A percentile compares a stretch with the other conserved stretches of the same genome.
Evolutionary conservation across 768 basidiomycete genomes (phyloP).

Genomic region (Kwoniella shandongensis): DNA sequence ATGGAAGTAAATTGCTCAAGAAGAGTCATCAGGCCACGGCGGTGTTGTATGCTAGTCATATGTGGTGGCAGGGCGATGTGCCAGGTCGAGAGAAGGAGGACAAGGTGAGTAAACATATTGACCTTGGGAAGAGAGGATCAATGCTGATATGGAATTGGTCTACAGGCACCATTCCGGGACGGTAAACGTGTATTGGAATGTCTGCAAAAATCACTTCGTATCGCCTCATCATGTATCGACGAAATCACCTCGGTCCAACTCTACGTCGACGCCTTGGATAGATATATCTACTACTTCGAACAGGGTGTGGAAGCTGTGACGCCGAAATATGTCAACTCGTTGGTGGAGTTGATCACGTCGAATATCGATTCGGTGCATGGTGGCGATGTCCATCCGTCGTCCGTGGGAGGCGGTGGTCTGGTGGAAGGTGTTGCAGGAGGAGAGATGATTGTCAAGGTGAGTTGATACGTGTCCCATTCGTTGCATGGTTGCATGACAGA

Average conservation of each 20-base stretch:
- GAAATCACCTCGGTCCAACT: conserved; percentile 95
- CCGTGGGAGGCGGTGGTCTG: conserved; percentile 62
- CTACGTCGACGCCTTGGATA: conserved; percentile 93
- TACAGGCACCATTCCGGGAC: conserved; percentile 62
- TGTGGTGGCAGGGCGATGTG: conserved; percentile 92
- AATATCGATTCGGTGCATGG: conserved; percentile 85
- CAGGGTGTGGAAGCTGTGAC: conserved; percentile 89
- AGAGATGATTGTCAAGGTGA: conserved; percentile 70
- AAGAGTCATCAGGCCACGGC: conserved; percentile 97
- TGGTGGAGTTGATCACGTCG: conserved; percentile 91
- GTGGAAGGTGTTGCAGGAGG: conserved; percentile 90
- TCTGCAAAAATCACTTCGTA: conserved; percentile 91
- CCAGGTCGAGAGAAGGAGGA: conserved; percentile 57
- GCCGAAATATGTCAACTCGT: conserved; percentile 91
- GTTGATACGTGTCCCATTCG: conserved; percentile 3
- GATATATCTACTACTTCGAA: conserved; percentile 94
- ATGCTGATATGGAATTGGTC: conserved; percentile 1
- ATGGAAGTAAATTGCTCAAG: conserved; percentile 93
- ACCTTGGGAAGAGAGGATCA: background rate
- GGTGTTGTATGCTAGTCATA: conserved; percentile 88
- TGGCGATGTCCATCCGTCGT: conserved; percentile 73
- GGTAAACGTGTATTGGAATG: conserved; percentile 98
- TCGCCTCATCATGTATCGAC: conserved; percentile 94
- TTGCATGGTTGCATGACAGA: background rate
- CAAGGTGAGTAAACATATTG: conserved; percentile 53